Evolutionary conservation across 2,329 filamentous ascomycete genomes (phyloP).

Genomic region (Coleophoma crateriformis): DNA sequence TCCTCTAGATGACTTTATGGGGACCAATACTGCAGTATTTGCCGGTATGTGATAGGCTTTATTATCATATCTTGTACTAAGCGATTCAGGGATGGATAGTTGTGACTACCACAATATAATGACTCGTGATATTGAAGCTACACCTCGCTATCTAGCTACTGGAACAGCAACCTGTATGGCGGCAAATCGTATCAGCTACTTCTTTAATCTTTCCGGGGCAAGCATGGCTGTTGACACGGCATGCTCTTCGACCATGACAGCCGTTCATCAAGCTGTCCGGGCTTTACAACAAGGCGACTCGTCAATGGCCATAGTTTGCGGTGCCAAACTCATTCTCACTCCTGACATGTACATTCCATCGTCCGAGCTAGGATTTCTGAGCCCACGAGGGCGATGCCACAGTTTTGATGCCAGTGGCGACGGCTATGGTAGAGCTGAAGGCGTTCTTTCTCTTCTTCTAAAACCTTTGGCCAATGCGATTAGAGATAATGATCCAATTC

Average conservation of each 20-base stretch:
- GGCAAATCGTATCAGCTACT: constrained; percentile 16
- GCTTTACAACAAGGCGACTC: constrained; percentile 38
- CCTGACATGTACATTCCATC: constrained; percentile 3
- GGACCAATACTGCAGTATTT: constrained; percentile 11
- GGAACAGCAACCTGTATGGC: constrained; percentile 7
- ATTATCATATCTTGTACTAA: neutral
- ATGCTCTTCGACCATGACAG: constrained; percentile 48
- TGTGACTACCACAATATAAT: constrained; percentile 7
- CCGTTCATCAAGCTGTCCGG: constrained; percentile 46
- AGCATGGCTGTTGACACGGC: constrained; percentile 41
- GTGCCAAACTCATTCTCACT: constrained; percentile 28
- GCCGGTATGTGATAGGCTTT: neutral
- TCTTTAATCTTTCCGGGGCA: constrained; percentile 9
- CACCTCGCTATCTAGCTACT: constrained; percentile 11
- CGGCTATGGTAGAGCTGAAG: constrained; percentile 60
- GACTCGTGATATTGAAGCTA: constrained; percentile 13
- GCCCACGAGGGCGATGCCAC: constrained; percentile 33
- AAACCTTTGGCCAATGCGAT: constrained; percentile 53
- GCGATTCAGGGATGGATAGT: neutral
- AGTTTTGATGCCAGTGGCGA: constrained; percentile 50
- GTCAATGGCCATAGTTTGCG: constrained; percentile 36
- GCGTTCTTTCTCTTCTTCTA: constrained; percentile 48
- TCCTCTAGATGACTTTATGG: neutral
- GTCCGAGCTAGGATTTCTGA: constrained; percentile 32
- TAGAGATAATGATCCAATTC: constrained; percentile 49